Conservation (phyloP, 768 basidiomycete genomes). For the Lentinus brumalis region DNA sequence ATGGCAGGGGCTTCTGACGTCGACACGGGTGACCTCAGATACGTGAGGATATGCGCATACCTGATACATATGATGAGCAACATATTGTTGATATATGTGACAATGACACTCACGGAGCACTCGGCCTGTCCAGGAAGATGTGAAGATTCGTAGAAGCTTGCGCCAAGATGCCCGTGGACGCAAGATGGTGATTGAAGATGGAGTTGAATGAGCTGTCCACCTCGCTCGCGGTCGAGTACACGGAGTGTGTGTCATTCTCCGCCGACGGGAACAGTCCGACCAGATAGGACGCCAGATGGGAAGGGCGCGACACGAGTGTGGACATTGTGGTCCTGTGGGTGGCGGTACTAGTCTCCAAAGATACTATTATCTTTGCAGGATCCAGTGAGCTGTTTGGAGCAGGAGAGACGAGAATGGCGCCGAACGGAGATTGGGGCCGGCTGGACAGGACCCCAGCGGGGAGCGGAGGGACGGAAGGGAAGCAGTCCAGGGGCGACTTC, state of each 20-base stretch:
- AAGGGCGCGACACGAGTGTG: conserved; percentile 70
- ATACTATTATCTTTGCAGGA: conserved; percentile 64
- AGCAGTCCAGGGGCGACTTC: conserved; percentile 36
- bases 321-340: conserved; percentile 66
- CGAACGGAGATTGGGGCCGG: conserved; percentile 60
- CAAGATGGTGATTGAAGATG: conserved; percentile 63
- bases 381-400: conserved; percentile 52
- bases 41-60: conserved; percentile 70
- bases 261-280: conserved; percentile 31
- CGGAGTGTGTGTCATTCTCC: conserved; percentile 45
- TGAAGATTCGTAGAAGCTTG: conserved; percentile 55
- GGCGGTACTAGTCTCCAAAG: conserved; percentile 71
- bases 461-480: conserved; percentile 50
- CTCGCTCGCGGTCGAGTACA: conserved; percentile 57
- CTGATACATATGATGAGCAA: conserved; percentile 37
- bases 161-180: conserved; percentile 55
- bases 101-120: conserved; percentile 65
- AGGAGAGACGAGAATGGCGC: conserved; percentile 57
- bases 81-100: background rate
- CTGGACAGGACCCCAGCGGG: conserved; percentile 46
- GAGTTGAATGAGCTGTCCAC: conserved; percentile 50
- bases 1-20: conserved; percentile 48
- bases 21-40: conserved; percentile 61
- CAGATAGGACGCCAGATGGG: conserved; percentile 52
- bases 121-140: conserved; percentile 79